Percentiles rank a stretch among this genome's conserved stretches.
Conservation (phyloP, 2,329 filamentous ascomycete genomes). For the Alternaria solani region DNA sequence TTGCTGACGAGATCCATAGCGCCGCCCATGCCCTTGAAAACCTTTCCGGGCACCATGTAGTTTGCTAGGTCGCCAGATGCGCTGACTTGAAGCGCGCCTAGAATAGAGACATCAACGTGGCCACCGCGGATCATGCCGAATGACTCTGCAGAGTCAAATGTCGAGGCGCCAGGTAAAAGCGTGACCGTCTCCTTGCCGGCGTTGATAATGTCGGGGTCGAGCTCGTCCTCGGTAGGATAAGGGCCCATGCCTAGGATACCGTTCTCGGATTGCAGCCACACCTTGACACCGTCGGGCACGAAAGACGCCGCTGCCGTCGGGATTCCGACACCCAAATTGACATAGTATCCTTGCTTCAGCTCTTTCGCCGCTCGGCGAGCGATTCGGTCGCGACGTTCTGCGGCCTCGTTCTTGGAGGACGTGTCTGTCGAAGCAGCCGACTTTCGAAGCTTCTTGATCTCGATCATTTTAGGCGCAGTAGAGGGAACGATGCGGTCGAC, state of each 20-base stretch:
- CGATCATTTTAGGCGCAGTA: conserved; percentile 79
- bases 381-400: conserved; percentile 72
- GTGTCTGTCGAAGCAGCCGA: conserved; percentile 28
- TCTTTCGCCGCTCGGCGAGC: conserved; percentile 85
- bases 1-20: conserved; percentile 92
- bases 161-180: conserved; percentile 77
- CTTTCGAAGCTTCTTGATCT: conserved; percentile 55
- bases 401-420: conserved; percentile 16
- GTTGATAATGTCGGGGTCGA: conserved; percentile 90
- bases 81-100: conserved; percentile 89
- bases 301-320: conserved; percentile 88
- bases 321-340: conserved; percentile 91
- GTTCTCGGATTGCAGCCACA: conserved; percentile 65
- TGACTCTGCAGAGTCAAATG: conserved; percentile 86
- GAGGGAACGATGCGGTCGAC: conserved; percentile 88
- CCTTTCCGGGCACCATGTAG: conserved; percentile 91
- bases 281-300: conserved; percentile 66
- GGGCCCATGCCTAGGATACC: conserved; percentile 57
- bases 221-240: conserved; percentile 66
- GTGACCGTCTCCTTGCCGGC: conserved; percentile 94
- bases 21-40: conserved; percentile 85
- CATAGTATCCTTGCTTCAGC: conserved; percentile 95
- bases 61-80: conserved; percentile 83
- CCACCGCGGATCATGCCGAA: conserved; percentile 94
- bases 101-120: conserved; percentile 84